These are phyloP conservation scores for Jamesozyma jinghongensis DNA, from an alignment of 805 yeast genomes.

Conservation along the genomic window DNA sequence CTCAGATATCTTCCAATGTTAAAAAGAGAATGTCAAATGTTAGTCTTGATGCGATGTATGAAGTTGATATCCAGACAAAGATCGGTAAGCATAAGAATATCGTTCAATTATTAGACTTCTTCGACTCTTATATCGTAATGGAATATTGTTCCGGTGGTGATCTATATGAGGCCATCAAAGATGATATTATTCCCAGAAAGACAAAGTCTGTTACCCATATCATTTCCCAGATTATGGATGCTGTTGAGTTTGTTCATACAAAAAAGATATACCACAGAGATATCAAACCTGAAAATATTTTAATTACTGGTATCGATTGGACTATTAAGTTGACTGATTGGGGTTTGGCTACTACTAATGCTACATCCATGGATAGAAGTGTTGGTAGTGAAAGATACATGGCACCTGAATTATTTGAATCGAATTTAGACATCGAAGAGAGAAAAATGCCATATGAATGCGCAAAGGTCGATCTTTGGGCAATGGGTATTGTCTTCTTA, in stretches of 20 bases:
- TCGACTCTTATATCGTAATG: conserved; percentile 62
- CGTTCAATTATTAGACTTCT: conserved; percentile 50
- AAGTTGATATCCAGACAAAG: conserved; percentile 54
- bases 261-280: conserved; percentile 72
- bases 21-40: conserved; percentile 33
- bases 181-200: conserved; percentile 46
- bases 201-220: conserved; percentile 43
- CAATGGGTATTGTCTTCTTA: conserved; percentile 72
- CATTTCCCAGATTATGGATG: conserved; percentile 55
- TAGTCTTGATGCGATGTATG: conserved; percentile 55
- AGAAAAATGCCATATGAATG: conserved; percentile 59
- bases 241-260: conserved; percentile 66
- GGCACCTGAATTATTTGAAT: conserved; percentile 88
- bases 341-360: conserved; percentile 54
- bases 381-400: conserved; percentile 86
- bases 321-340: conserved; percentile 61
- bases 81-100: conserved; percentile 52
- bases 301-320: conserved; percentile 46
- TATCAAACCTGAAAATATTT: conserved; percentile 69
- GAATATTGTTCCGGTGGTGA: conserved; percentile 88
- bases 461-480: conserved; percentile 80
- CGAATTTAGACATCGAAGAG: conserved; percentile 29
- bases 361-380: conserved; percentile 61
- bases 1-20: conserved; percentile 31
- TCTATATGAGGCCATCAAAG: conserved; percentile 67